phyloP scores from a whole-genome alignment of 257 asterid genomes.

The Pogostemon cablin region DNA sequence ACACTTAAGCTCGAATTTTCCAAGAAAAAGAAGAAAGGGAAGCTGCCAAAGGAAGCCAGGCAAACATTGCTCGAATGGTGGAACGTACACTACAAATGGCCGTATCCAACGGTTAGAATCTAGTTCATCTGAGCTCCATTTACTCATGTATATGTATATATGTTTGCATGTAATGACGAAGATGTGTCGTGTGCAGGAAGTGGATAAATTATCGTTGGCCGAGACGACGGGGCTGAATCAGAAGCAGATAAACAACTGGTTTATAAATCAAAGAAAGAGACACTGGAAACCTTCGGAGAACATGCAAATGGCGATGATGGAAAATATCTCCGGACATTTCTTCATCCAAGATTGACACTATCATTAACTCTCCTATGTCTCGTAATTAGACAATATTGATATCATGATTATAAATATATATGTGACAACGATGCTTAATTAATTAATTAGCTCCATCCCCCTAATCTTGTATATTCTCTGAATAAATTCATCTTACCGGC shows the following conservation, averaged over 20 bases:
- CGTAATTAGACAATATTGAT: conserved; percentile 1
- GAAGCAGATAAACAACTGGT: conserved; percentile 97
- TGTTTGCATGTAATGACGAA: no score
- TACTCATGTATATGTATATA: neutral
- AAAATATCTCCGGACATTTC: conserved; percentile 63
- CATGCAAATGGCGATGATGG: conserved; percentile 91
- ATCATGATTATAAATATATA: neutral
- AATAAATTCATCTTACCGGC: neutral
- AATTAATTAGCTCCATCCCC: neutral
- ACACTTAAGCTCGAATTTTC: conserved; percentile 77
- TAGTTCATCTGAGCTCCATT: neutral
- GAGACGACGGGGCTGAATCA: conserved; percentile 85
- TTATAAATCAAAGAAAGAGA: conserved; percentile 91
- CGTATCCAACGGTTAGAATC: conserved; percentile 80
- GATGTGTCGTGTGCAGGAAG: conserved; percentile 52
- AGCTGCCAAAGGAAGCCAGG: conserved; percentile 84
- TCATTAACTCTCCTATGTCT: neutral
- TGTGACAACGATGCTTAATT: neutral
- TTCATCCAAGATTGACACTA: conserved; percentile 48
- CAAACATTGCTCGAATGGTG: conserved; percentile 88
- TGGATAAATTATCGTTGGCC: conserved; percentile 69
- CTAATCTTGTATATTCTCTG: conserved; percentile 25
- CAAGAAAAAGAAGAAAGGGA: conserved; percentile 90
- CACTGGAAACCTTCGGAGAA: conserved; percentile 96
- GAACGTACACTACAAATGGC: conserved; percentile 91